Evolutionary conservation across 1,139 yeast species (phyloP).

Genomic region (Taphrina confusa): DNA sequence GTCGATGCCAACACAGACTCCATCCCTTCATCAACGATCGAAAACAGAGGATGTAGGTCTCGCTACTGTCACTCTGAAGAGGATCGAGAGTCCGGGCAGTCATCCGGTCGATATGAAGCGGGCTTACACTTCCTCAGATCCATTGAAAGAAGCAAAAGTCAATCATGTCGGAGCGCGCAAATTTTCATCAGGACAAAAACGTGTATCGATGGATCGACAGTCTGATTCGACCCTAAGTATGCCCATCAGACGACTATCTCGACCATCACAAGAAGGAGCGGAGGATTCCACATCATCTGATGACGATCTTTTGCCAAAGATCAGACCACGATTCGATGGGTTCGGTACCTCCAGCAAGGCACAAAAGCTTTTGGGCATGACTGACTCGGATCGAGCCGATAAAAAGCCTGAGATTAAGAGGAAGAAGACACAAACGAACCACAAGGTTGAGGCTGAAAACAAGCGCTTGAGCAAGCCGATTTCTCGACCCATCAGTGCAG

Average conservation of each 20-base stretch:
- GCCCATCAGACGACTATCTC: background rate
- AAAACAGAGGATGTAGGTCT: background rate
- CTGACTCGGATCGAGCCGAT: background rate
- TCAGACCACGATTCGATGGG: background rate
- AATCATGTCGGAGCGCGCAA: background rate
- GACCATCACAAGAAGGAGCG: background rate
- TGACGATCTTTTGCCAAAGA: constrained; percentile 11
- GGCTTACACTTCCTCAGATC: background rate
- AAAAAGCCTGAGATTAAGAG: background rate
- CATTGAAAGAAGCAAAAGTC: background rate
- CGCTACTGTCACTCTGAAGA: background rate
- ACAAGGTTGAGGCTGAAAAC: no score
- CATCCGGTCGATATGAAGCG: background rate
- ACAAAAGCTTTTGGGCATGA: constrained; percentile 27
- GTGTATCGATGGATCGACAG: background rate
- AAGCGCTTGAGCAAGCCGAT: no score
- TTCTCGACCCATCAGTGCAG: no score
- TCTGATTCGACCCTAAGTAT: background rate
- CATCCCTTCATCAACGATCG: background rate
- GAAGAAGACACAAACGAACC: background rate
- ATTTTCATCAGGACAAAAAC: no score
- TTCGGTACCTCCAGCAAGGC: constrained; percentile 21
- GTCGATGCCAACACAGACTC: background rate
- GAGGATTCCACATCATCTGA: constrained; percentile 10
- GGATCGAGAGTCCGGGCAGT: background rate